Evolutionary conservation across 192 early-diverging fungal species (phyloP).

Genomic region (Coemansia javaensis): DNA sequence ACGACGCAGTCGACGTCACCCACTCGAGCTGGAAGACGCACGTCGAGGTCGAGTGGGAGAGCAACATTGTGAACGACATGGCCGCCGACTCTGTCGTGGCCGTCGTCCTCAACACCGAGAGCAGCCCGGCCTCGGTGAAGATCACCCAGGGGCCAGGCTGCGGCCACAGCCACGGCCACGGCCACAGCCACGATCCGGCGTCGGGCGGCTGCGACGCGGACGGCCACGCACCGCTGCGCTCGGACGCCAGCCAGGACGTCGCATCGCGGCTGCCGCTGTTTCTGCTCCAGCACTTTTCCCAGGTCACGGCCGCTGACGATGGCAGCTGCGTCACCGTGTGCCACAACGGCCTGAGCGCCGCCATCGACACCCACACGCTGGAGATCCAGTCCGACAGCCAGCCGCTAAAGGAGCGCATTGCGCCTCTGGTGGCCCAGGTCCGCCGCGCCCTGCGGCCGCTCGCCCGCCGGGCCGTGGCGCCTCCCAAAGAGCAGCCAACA

Average conservation of each 20-base stretch:
- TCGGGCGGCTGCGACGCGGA: neutral
- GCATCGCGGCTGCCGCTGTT: constrained; percentile 27
- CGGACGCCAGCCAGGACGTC: constrained; percentile 8
- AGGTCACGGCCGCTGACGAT: constrained; percentile 16
- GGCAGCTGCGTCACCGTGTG: constrained; percentile 15
- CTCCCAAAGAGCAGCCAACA: constrained; percentile 11
- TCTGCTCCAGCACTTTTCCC: constrained; percentile 39
- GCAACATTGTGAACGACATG: constrained; percentile 90
- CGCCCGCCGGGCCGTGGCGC: constrained; percentile 15
- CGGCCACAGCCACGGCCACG: constrained; percentile 7
- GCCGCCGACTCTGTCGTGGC: constrained; percentile 91
- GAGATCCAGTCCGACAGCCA: constrained; percentile 30
- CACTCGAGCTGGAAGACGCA: constrained; percentile 50
- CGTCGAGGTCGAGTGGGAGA: constrained; percentile 84
- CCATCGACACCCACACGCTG: constrained; percentile 18
- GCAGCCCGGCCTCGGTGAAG: constrained; percentile 86
- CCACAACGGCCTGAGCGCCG: constrained; percentile 15
- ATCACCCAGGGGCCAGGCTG: constrained; percentile 32
- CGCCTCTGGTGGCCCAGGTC: constrained; percentile 29
- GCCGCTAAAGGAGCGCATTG: constrained; percentile 26
- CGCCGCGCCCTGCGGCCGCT: constrained; percentile 38
- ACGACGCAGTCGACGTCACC: constrained; percentile 72
- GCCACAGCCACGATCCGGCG: neutral
- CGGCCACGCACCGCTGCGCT: constrained; percentile 8
- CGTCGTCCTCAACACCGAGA: constrained; percentile 78